A percentile compares a stretch with the other conserved stretches of the same genome.
phyloP scores from a whole-genome alignment of 495 filamentous ascomycete species.

The Penicillium chermesinum region DNA sequence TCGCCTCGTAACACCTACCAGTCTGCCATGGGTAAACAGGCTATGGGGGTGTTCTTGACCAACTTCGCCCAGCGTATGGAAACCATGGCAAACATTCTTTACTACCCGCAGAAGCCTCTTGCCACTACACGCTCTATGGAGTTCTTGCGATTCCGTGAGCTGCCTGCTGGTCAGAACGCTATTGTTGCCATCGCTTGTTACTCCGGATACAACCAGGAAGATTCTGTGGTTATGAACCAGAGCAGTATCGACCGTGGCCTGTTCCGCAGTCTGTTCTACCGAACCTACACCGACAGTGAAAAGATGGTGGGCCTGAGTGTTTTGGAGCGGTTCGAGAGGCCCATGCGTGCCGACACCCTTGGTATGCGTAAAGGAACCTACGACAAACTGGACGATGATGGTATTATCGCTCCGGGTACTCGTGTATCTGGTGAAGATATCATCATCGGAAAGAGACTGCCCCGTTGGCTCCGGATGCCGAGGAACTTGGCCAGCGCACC shows the following conservation, averaged over 20 bases:
- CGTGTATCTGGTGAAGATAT: slow-evolving; percentile 97
- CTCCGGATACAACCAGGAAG: slow-evolving; percentile 99
- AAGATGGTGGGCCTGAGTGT: slow-evolving; percentile 87
- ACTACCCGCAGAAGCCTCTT: slow-evolving; percentile 96
- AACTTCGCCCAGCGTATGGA: slow-evolving; percentile 97
- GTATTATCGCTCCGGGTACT: slow-evolving; percentile 85
- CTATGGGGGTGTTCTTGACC: slow-evolving; percentile 97
- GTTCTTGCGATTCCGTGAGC: slow-evolving; percentile 93
- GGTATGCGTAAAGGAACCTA: slow-evolving; percentile 93
- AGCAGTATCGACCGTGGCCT: slow-evolving; percentile 95
- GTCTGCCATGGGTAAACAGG: slow-evolving; percentile 99
- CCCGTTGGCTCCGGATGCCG: slow-evolving; percentile 82
- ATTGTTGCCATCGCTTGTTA: slow-evolving; percentile 97
- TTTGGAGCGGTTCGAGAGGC: slow-evolving; percentile 92
- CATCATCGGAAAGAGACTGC: slow-evolving; percentile 98
- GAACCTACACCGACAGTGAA: slow-evolving; percentile 92
- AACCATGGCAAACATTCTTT: slow-evolving; percentile 98
- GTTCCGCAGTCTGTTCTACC: slow-evolving; percentile 97
- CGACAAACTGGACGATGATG: slow-evolving; percentile 95
- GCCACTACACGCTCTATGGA: slow-evolving; percentile 98
- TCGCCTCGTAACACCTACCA: slow-evolving; percentile 98
- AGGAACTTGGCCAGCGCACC: slow-evolving; percentile 89
- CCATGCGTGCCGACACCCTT: slow-evolving; percentile 78
- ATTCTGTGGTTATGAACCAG: slow-evolving; percentile 99
- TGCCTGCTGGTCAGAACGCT: slow-evolving; percentile 95